These are phyloP conservation scores for Chloris gayana DNA, from an alignment of 176 grass and related monocot species.

Conservation along the genomic window DNA sequence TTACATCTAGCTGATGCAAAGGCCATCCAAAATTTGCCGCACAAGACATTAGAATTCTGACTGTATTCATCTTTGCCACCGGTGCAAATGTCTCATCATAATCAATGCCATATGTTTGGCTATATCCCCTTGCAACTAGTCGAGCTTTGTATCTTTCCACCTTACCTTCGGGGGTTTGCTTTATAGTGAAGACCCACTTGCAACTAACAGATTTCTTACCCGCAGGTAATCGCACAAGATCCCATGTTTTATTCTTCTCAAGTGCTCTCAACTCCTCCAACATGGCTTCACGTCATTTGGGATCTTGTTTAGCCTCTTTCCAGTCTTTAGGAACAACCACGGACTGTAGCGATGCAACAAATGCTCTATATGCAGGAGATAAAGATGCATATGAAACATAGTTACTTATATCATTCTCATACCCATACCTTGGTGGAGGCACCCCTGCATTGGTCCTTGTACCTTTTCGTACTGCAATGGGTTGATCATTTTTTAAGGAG, in stretches of 20 bases:
- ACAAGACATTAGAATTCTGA: too few species aligned
- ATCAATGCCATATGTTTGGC: neutral
- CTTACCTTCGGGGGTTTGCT: too few species aligned
- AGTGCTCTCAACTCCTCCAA: neutral
- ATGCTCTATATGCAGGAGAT: neutral
- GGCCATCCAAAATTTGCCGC: too few species aligned
- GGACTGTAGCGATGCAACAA: neutral
- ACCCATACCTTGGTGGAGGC: neutral
- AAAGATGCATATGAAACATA: neutral
- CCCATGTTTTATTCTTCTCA: too few species aligned
- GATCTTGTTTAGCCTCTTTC: neutral
- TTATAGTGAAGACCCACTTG: neutral
- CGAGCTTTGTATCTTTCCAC: too few species aligned
- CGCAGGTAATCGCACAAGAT: too few species aligned
- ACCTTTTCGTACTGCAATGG: too few species aligned
- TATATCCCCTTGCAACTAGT: neutral
- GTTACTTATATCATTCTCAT: neutral
- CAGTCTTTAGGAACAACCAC: neutral
- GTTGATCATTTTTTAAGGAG: too few species aligned
- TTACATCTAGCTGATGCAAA: too few species aligned
- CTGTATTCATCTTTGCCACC: neutral
- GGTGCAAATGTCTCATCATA: constrained; percentile 9
- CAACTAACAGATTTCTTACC: neutral
- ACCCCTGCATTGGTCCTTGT: neutral
- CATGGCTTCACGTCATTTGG: neutral